phyloP scores from a whole-genome alignment of 1,284 basidiomycete species.

The Gomphus bonarii region DNA sequence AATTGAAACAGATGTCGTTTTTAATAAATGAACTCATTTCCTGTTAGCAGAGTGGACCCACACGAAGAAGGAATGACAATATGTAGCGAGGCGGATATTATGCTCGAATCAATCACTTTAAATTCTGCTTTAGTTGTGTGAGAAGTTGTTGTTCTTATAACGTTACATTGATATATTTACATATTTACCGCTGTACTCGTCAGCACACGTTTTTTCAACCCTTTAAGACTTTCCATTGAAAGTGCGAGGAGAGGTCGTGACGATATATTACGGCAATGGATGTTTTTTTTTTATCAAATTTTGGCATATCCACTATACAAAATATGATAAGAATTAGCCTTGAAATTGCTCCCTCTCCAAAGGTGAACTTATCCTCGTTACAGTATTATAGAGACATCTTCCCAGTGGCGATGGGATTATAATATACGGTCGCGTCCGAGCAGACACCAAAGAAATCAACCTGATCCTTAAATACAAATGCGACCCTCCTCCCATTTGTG shows the following conservation, averaged over 20 bases:
- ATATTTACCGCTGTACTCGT: background rate
- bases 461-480: background rate
- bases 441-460: background rate
- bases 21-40: background rate
- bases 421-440: background rate
- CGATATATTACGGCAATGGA: background rate
- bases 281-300: background rate
- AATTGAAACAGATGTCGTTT: background rate
- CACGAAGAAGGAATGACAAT: background rate
- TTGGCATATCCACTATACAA: background rate
- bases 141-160: background rate
- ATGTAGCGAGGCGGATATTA: background rate
- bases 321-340: background rate
- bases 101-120: background rate
- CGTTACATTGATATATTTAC: background rate
- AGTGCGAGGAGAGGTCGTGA: background rate
- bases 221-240: background rate
- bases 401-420: background rate
- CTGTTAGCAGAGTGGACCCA: background rate
- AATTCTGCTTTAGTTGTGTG: background rate
- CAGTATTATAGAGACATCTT: background rate
- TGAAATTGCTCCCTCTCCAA: background rate
- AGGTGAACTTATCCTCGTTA: background rate
- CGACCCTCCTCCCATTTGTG: background rate
- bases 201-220: background rate